phyloP scores from a whole-genome alignment of 495 filamentous ascomycete genomes.

The Pseudomonodictys pantanalensis region DNA sequence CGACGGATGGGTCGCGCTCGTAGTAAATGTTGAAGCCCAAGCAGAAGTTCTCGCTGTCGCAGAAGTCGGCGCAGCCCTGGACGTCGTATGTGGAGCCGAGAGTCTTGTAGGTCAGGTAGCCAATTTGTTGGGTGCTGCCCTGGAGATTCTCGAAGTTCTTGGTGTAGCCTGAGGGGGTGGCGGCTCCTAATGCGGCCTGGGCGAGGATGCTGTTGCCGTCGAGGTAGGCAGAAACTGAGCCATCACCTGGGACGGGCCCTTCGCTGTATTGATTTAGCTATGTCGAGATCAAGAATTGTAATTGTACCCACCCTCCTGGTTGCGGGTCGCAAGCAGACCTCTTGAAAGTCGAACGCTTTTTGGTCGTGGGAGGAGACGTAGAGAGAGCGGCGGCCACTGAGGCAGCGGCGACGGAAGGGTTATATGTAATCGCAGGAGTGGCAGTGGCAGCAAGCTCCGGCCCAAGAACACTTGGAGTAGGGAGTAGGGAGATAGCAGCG shows the following conservation, averaged over 20 bases:
- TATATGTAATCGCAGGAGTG: slow-evolving; percentile 1
- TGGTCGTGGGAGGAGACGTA: neutral
- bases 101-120: slow-evolving; percentile 13
- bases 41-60: slow-evolving; percentile 16
- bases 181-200: neutral
- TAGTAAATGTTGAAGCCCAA: slow-evolving; percentile 25
- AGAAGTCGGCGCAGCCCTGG: slow-evolving; percentile 10
- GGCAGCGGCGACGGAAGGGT: slow-evolving; percentile 3
- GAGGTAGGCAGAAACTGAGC: slow-evolving; percentile 13
- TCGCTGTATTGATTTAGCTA: neutral
- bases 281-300: neutral
- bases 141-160: slow-evolving; percentile 19
- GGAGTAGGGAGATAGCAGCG: slow-evolving; percentile 16
- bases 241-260: slow-evolving; percentile 15
- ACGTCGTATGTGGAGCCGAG: slow-evolving; percentile 13
- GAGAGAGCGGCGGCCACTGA: slow-evolving; percentile 14
- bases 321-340: slow-evolving; percentile 6
- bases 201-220: slow-evolving; percentile 1
- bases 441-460: slow-evolving; percentile 2
- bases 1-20: slow-evolving; percentile 14
- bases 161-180: slow-evolving; percentile 12
- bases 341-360: slow-evolving; percentile 2
- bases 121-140: slow-evolving; percentile 12
- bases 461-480: slow-evolving; percentile 4
- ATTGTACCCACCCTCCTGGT: slow-evolving; percentile 11